These are phyloP conservation scores for Ramaria sp. DNA, from an alignment of 768 basidiomycete genomes.

Conservation along the genomic window DNA sequence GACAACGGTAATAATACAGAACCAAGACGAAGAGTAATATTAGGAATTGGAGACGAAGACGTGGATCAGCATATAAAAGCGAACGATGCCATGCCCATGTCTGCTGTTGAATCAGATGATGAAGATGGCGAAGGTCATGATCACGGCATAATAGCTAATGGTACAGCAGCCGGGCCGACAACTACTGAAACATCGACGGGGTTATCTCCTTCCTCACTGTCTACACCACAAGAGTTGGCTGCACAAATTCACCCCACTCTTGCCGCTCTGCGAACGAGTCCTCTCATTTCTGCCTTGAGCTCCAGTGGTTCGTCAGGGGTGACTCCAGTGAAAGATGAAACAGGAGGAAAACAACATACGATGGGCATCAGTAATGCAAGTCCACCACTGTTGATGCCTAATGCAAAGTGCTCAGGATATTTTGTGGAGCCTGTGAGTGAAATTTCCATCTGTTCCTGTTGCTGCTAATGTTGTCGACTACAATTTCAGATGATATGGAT, in stretches of 20 bases:
- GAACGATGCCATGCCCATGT: slow-evolving; percentile 20
- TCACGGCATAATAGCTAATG: slow-evolving; percentile 16
- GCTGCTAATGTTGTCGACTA: neutral
- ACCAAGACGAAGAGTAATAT: neutral
- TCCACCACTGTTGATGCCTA: slow-evolving; percentile 52
- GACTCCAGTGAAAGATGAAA: slow-evolving; percentile 6
- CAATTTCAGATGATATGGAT: slow-evolving; percentile 83
- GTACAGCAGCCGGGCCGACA: slow-evolving; percentile 11
- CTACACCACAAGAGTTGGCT: slow-evolving; percentile 28
- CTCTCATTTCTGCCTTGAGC: slow-evolving; percentile 16
- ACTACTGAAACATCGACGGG: slow-evolving; percentile 11
- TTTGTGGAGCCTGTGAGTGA: slow-evolving; percentile 85
- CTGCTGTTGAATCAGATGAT: slow-evolving; percentile 23
- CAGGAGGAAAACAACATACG: slow-evolving; percentile 8
- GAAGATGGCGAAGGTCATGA: slow-evolving; percentile 14
- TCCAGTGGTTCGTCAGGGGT: slow-evolving; percentile 17
- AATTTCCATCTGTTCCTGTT: neutral
- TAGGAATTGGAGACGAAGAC: neutral
- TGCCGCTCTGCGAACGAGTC: slow-evolving; percentile 31
- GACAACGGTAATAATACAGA: neutral
- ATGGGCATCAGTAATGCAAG: slow-evolving; percentile 24
- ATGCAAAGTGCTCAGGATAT: slow-evolving; percentile 89
- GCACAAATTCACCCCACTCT: slow-evolving; percentile 40
- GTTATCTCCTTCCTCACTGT: slow-evolving; percentile 15
- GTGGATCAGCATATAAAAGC: neutral